These are phyloP conservation scores for Glycine soja DNA, from an alignment of 306 rosid species.

Conservation along the genomic window DNA sequence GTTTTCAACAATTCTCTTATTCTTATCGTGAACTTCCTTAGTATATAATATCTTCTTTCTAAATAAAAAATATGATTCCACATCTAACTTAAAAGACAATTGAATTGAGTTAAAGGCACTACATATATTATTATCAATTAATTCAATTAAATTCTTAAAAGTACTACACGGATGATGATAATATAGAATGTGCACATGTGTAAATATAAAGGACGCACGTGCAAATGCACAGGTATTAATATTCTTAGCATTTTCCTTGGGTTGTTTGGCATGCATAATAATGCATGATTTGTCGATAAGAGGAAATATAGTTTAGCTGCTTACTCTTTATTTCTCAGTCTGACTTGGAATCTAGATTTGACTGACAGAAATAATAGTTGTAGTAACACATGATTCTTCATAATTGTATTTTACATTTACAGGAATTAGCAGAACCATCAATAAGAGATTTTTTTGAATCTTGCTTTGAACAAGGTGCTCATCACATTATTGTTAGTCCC, in stretches of 20 bases:
- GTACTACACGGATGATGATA: too few species aligned
- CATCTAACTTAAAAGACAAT: too few species aligned
- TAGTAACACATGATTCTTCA: not conserved
- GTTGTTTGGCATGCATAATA: slow-evolving; percentile 11
- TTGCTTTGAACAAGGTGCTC: slow-evolving; percentile 76
- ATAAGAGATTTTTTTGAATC: slow-evolving; percentile 68
- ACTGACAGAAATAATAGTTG: not conserved
- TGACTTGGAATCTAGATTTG: slow-evolving; percentile 20
- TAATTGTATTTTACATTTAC: slow-evolving; percentile 27
- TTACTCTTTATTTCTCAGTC: not conserved
- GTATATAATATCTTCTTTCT: too few species aligned
- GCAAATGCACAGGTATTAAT: too few species aligned
- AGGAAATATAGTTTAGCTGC: not conserved
- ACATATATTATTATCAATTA: too few species aligned
- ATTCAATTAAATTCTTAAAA: too few species aligned
- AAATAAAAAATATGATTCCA: too few species aligned
- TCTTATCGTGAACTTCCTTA: too few species aligned
- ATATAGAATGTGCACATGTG: too few species aligned
- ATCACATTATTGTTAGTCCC: slow-evolving; percentile 72
- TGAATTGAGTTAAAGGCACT: too few species aligned
- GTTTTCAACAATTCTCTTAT: too few species aligned
- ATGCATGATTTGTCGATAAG: not conserved
- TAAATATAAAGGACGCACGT: too few species aligned
- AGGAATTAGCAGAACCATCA: slow-evolving; percentile 96
- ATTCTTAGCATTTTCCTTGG: slow-evolving; percentile 18